Conservation (phyloP, 2,329 filamentous ascomycete genomes). For the Sporothrix sp. region DNA sequence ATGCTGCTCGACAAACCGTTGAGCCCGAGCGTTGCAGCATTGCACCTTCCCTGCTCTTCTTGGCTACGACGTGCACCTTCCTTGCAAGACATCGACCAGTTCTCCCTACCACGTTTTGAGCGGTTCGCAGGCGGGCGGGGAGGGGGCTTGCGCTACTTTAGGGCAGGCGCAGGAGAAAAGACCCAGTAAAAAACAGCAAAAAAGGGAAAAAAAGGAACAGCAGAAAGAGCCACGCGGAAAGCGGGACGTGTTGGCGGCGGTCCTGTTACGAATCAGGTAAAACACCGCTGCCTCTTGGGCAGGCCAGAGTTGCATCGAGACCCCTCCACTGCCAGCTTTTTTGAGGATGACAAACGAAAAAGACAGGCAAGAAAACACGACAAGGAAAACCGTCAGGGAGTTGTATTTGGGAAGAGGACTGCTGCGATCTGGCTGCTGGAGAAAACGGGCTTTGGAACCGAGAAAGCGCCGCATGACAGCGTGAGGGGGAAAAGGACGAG, state of each 20-base stretch:
- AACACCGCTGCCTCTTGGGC: too few species aligned
- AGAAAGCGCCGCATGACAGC: conserved; percentile 12
- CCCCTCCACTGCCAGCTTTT: too few species aligned
- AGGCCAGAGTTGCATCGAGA: too few species aligned
- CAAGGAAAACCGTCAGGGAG: too few species aligned
- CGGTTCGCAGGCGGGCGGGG: conserved; percentile 1
- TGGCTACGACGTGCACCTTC: not conserved
- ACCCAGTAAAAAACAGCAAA: not conserved
- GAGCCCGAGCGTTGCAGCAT: too few species aligned
- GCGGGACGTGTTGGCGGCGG: conserved; percentile 2
- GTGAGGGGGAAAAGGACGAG: not conserved
- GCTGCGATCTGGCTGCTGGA: not conserved
- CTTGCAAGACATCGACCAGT: too few species aligned
- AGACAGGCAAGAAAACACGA: too few species aligned
- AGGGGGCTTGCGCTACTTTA: not conserved
- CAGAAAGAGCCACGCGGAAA: conserved; percentile 7
- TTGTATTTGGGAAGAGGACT: too few species aligned
- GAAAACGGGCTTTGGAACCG: conserved; percentile 1
- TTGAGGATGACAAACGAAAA: too few species aligned
- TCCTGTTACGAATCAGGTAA: too few species aligned
- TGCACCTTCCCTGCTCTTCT: not conserved
- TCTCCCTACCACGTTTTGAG: conserved; percentile 2
- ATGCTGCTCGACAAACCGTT: too few species aligned
- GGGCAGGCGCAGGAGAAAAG: not conserved
- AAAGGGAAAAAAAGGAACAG: not conserved